Evolutionary conservation across 345 rosid species (phyloP).

Genomic region (Eucalyptus grandis): DNA sequence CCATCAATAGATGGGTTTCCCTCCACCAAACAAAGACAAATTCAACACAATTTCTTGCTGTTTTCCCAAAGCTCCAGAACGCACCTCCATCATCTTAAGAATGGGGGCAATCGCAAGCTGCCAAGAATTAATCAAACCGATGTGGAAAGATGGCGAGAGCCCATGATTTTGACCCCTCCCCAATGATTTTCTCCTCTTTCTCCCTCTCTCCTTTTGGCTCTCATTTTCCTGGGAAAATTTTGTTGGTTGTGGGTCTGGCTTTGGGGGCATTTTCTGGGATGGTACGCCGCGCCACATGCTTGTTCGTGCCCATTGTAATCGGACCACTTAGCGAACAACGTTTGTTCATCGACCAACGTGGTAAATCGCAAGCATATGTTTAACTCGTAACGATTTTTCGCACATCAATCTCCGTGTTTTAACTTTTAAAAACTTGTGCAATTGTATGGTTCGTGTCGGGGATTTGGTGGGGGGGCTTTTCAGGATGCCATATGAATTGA

Average conservation of each 20-base stretch:
- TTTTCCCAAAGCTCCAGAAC: constrained; percentile 16
- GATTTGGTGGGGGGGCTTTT: background rate
- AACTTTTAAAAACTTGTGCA: background rate
- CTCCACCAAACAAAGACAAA: constrained; percentile 1
- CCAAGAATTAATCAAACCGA: constrained; percentile 5
- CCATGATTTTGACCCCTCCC: constrained; percentile 4
- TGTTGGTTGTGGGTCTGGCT: background rate
- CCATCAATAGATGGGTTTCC: constrained; percentile 17
- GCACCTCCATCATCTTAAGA: background rate
- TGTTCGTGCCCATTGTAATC: background rate
- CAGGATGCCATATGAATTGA: background rate
- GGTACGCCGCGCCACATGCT: background rate
- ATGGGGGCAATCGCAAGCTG: background rate
- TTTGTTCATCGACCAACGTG: background rate
- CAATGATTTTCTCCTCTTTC: background rate
- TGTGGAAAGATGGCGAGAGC: constrained; percentile 5
- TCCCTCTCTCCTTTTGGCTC: background rate
- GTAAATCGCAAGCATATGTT: background rate
- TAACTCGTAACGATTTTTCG: background rate
- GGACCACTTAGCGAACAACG: background rate
- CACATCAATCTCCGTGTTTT: background rate
- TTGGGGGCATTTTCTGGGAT: background rate
- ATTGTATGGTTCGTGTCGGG: background rate
- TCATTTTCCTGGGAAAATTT: background rate
- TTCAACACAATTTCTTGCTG: background rate